phyloP scores from a whole-genome alignment of 495 filamentous ascomycete genomes.

The Lophium mytilinum region DNA sequence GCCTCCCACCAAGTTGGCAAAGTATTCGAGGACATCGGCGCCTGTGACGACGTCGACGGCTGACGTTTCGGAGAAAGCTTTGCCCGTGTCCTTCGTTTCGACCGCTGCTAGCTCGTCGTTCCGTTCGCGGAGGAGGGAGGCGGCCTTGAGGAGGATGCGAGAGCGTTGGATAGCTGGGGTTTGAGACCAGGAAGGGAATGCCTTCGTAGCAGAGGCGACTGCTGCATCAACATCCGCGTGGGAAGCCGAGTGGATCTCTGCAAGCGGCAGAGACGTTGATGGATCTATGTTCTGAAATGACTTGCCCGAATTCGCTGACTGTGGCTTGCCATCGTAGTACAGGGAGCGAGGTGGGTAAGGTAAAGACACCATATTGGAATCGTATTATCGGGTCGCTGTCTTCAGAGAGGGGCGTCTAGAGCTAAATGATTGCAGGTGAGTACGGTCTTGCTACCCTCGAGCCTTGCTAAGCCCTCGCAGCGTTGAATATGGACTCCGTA shows the following conservation, averaged over 20 bases:
- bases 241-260: conserved; percentile 29
- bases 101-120: conserved; percentile 19
- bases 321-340: conserved; percentile 59
- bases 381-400: too few species aligned
- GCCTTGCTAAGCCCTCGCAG: too few species aligned
- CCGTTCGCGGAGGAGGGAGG: conserved; percentile 19
- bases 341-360: conserved; percentile 45
- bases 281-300: conserved; percentile 63
- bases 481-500: too few species aligned
- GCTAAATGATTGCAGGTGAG: too few species aligned
- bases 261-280: conserved; percentile 54
- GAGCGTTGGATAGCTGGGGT: conserved; percentile 22
- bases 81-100: conserved; percentile 37
- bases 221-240: conserved; percentile 18
- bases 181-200: conserved; percentile 22
- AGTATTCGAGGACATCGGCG: conserved; percentile 27
- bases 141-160: conserved; percentile 24
- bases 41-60: conserved; percentile 53
- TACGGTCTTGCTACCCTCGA: too few species aligned
- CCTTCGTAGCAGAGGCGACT: conserved; percentile 18
- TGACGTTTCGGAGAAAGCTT: conserved; percentile 35
- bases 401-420: too few species aligned
- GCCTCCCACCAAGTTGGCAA: conserved; percentile 20
- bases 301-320: conserved; percentile 48
- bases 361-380: conserved; percentile 21